These are phyloP conservation scores for Xylariaceae sp. DNA, from an alignment of 2,329 filamentous ascomycete genomes.

Conservation along the genomic window DNA sequence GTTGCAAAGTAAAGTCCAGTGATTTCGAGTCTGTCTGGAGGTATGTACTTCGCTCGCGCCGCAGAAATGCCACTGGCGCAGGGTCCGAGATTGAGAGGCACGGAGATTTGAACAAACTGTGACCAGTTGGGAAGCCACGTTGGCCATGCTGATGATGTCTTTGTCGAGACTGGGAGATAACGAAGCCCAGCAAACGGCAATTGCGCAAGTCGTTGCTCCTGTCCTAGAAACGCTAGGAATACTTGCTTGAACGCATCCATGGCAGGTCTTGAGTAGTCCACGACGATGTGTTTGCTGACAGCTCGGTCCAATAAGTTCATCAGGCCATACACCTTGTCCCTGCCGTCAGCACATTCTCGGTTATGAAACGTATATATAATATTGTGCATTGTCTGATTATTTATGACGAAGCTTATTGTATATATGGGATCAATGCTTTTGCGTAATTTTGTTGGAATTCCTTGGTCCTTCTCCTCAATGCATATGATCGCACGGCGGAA, in stretches of 20 bases:
- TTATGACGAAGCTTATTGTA: no score
- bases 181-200: background rate
- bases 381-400: background rate
- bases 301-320: slow-evolving; percentile 14
- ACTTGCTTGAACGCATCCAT: slow-evolving; percentile 17
- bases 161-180: background rate
- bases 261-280: slow-evolving; percentile 17
- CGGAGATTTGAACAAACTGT: background rate
- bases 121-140: slow-evolving; percentile 31
- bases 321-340: slow-evolving; percentile 32
- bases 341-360: slow-evolving; percentile 12
- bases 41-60: background rate
- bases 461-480: background rate
- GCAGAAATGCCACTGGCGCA: slow-evolving; percentile 25
- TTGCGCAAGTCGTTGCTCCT: slow-evolving; percentile 11
- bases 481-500: slow-evolving; percentile 24
- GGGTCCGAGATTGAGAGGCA: no score
- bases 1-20: slow-evolving; percentile 15
- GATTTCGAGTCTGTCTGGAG: slow-evolving; percentile 14
- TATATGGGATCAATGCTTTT: background rate
- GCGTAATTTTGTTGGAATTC: background rate
- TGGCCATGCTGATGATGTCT: slow-evolving; percentile 16
- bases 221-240: slow-evolving; percentile 14
- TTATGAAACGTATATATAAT: background rate
- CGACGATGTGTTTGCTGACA: background rate